phyloP scores from a whole-genome alignment of 148 eudicot genomes.

The Rhododendron henanense region DNA sequence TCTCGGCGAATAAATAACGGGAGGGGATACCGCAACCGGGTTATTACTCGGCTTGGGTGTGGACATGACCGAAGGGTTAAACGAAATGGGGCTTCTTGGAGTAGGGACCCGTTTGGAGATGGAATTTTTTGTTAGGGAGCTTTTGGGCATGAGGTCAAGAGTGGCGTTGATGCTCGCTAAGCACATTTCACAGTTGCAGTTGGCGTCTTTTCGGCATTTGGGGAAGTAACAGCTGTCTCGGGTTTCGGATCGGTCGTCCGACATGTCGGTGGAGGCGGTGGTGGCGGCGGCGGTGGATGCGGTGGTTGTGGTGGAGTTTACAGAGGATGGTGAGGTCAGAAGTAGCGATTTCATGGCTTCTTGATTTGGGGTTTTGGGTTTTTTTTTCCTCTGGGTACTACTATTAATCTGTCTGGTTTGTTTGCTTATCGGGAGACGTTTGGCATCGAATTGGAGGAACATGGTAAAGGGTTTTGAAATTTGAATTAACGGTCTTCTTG shows the following conservation, averaged over 20 bases:
- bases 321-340: conserved; percentile 26
- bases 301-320: conserved; percentile 25
- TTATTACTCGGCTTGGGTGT: conserved; percentile 29
- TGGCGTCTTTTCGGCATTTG: conserved; percentile 67
- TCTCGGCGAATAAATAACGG: conserved; percentile 21
- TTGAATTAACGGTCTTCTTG: conserved; percentile 26
- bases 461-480: conserved; percentile 11
- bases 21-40: conserved; percentile 10
- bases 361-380: neutral
- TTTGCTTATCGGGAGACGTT: neutral
- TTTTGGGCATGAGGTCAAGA: conserved; percentile 59
- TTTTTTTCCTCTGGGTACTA: neutral
- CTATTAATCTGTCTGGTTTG: neutral
- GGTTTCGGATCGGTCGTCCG: conserved; percentile 12
- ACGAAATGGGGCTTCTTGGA: conserved; percentile 29
- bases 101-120: conserved; percentile 19
- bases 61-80: conserved; percentile 30
- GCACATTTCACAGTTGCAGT: conserved; percentile 65
- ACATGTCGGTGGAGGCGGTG: neutral
- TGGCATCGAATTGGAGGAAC: neutral
- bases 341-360: conserved; percentile 22
- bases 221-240: conserved; percentile 54
- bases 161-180: conserved; percentile 68
- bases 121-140: conserved; percentile 38
- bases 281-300: conserved; percentile 9